A percentile compares a stretch with the other conserved stretches of the same genome.
phyloP scores from a whole-genome alignment of 2,329 filamentous ascomycete genomes.

The Ciborinia camelliae region DNA sequence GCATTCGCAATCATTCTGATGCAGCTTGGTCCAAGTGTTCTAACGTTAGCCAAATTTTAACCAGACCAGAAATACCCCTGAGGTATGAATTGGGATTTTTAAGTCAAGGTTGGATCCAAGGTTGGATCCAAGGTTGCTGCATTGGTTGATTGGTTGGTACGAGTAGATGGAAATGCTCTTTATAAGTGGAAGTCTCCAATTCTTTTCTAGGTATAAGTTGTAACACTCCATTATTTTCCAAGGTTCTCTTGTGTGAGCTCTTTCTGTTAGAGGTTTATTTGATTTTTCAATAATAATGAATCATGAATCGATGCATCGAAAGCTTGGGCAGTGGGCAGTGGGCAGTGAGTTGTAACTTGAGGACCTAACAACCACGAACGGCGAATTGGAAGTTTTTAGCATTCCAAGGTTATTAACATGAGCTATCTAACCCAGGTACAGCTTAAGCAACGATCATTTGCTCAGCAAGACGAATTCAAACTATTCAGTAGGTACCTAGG shows the following conservation, averaged over 20 bases:
- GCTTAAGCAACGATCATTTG: background rate
- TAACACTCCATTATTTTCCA: conserved; percentile 3
- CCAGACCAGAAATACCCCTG: conserved; percentile 1
- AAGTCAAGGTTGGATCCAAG: background rate
- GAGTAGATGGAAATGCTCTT: background rate
- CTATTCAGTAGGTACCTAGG: no score
- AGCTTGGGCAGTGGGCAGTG: background rate
- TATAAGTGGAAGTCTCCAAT: background rate
- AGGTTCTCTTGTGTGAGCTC: conserved; percentile 3
- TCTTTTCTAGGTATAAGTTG: no score
- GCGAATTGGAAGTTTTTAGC: no score
- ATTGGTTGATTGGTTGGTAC: background rate
- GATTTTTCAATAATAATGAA: background rate
- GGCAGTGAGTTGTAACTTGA: background rate
- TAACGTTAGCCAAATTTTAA: background rate
- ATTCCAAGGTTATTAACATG: no score
- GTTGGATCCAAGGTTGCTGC: background rate
- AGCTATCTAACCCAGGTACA: no score
- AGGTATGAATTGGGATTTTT: background rate
- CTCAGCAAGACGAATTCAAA: background rate
- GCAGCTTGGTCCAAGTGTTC: background rate
- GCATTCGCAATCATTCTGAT: conserved; percentile 8
- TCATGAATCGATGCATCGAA: no score
- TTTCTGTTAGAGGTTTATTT: background rate
- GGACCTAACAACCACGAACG: background rate